Base-by-base conservation (phyloP, 1,284 basidiomycete species). In the Microbotryum lychnidis-dioicae region DNA sequence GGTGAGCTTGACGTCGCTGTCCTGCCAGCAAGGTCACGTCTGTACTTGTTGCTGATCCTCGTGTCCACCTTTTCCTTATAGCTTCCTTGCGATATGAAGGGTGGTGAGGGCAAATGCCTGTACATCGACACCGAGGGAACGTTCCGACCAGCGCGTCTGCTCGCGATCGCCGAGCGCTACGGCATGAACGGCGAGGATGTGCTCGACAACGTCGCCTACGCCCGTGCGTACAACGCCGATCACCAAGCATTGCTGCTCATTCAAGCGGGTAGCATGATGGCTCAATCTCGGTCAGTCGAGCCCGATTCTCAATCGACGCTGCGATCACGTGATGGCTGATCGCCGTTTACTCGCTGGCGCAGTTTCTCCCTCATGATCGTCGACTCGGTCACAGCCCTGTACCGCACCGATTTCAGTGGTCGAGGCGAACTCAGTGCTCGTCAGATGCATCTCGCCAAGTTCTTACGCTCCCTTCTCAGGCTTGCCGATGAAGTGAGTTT, bases 111-210 rank as follows among this genome's bases (percentile, higher is more conserved):
- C 54, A 99, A 99, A 78, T 97, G 94, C 73, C 79, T 98, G 53
- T 99, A 94, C 77, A 97, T 99, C 77, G 96, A 99, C 76, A 98
- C 96, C 0, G 94, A 99, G 74, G 93, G 93, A 12, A 98, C 96
- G 4, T 99, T 99, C 80, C 91, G 96, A 69, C 96, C 96, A 20
- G 88, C 91, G 45, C 89, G 96, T 63, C 80, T 98, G 58, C 81
- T 98, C 33, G 89, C 94, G 0, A 91, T 96, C 5, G 94, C 96
- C 2, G 94, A 97, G 77, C 82, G 96, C 56, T 93, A 87, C 73
- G 96, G 96, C 8, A 79, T 99, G 69, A 93, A 93, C 69, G 93
- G 93, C 47, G 91, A 98, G 75, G 94, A 97, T 75, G 96, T 97
- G 4, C 79, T 98, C 66, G 96, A 99, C 76, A 99, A 99, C 72